Conservation (phyloP, 2,329 filamentous ascomycete species). For the Alternaria sp. region DNA sequence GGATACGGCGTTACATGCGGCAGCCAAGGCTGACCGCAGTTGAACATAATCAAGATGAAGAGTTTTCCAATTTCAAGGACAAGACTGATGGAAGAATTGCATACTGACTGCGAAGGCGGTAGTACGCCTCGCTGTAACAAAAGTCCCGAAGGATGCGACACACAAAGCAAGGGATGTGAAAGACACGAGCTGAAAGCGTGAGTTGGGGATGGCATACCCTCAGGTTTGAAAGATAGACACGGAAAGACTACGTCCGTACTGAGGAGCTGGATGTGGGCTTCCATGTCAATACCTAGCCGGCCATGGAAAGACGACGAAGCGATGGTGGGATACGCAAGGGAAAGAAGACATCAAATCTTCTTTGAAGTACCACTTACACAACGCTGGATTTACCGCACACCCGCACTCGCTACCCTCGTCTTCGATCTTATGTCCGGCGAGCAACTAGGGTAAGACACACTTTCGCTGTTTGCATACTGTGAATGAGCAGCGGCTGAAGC, state of each 20-base stretch:
- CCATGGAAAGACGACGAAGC: background rate
- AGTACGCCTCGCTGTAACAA: constrained; percentile 1
- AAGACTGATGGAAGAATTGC: constrained; percentile 16
- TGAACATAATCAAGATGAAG: constrained; percentile 42
- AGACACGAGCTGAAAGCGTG: constrained; percentile 8
- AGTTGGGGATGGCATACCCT: background rate
- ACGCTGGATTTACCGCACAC: constrained; percentile 1
- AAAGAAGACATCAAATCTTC: background rate
- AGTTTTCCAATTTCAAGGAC: constrained; percentile 17
- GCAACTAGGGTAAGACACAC: background rate
- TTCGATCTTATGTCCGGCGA: background rate
- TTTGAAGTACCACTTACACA: background rate
- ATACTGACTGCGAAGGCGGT: constrained; percentile 16
- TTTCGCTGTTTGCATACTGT: constrained; percentile 7
- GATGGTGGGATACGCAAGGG: background rate
- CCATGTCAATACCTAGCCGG: background rate
- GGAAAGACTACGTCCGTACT: background rate
- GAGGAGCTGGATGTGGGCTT: background rate
- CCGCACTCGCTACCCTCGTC: background rate
- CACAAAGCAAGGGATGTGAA: constrained; percentile 6
- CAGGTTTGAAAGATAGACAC: background rate
- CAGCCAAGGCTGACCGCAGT: constrained; percentile 26
- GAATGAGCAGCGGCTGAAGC: constrained; percentile 3
- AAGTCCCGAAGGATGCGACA: constrained; percentile 7
- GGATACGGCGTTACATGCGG: constrained; percentile 35